phyloP scores from a whole-genome alignment of 1,284 basidiomycete species.

The Cryptococcus sp. region DNA sequence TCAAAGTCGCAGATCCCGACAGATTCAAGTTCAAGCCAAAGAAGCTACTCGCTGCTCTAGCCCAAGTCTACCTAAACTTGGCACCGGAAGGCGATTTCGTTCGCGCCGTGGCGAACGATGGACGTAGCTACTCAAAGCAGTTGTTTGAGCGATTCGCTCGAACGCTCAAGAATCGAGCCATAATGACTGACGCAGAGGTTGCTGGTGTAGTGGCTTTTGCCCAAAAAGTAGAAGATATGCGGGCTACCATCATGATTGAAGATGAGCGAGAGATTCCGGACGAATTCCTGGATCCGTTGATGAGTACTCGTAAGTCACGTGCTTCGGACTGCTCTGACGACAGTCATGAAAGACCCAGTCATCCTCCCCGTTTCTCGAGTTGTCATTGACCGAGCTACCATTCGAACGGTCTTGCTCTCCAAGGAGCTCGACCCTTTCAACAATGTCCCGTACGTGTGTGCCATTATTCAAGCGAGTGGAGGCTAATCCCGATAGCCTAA shows the following conservation, averaged over 20 bases:
- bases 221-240: conserved; percentile 76
- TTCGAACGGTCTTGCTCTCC: conserved; percentile 90
- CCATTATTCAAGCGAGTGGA: not conserved
- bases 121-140: conserved; percentile 80
- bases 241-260: conserved; percentile 65
- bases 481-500: conserved; percentile 55
- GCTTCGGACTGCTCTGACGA: not conserved
- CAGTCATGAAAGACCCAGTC: conserved; percentile 97
- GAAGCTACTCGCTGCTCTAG: conserved; percentile 75
- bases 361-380: conserved; percentile 77
- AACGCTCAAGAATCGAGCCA: conserved; percentile 61
- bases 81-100: conserved; percentile 75
- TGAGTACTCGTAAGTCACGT: conserved; percentile 26
- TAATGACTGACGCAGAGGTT: conserved; percentile 81
- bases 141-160: conserved; percentile 76
- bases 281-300: conserved; percentile 63
- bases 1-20: conserved; percentile 81
- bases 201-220: conserved; percentile 69
- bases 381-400: conserved; percentile 83
- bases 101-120: conserved; percentile 86
- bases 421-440: conserved; percentile 91
- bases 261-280: conserved; percentile 96
- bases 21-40: conserved; percentile 87
- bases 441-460: conserved; percentile 56
- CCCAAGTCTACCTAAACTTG: conserved; percentile 89